These are phyloP conservation scores for Hypoxylon lienhwacheense DNA, from an alignment of 495 filamentous ascomycete genomes.

Conservation along the genomic window DNA sequence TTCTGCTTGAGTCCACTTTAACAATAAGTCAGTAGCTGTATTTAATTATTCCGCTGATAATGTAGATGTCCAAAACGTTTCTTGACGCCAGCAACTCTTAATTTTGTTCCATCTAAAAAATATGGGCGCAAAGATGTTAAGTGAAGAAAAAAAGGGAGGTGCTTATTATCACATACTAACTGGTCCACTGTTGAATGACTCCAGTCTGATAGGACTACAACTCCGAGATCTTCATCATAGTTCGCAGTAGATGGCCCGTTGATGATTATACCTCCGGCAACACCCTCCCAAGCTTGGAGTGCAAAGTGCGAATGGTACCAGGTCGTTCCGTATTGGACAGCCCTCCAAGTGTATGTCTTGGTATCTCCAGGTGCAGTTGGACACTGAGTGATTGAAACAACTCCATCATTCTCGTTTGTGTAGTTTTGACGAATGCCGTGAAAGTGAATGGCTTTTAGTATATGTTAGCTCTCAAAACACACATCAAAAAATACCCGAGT, in stretches of 20 bases:
- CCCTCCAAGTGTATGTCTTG: constrained; percentile 56
- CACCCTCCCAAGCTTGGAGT: constrained; percentile 56
- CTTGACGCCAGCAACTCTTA: no score
- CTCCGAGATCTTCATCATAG: constrained; percentile 56
- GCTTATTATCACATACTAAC: no score
- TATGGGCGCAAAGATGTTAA: no score
- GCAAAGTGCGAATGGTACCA: constrained; percentile 68
- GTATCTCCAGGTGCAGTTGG: constrained; percentile 50
- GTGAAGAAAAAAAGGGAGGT: no score
- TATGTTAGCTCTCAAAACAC: background rate
- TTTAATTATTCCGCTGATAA: no score
- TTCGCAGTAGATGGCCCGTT: constrained; percentile 52
- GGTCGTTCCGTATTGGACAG: constrained; percentile 58
- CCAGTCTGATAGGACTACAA: constrained; percentile 55
- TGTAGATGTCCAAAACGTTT: no score
- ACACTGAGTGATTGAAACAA: constrained; percentile 53
- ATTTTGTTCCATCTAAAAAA: no score
- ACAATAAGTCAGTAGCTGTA: no score
- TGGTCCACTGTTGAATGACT: constrained; percentile 45
- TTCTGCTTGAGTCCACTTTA: constrained; percentile 41
- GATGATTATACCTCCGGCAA: constrained; percentile 53
- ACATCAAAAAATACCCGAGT: background rate
- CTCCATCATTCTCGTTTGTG: constrained; percentile 46
- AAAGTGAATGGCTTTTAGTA: constrained; percentile 55
- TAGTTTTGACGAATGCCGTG: constrained; percentile 47